These are phyloP conservation scores for Podospora pseudocomata DNA, from an alignment of 495 filamentous ascomycete genomes.

Conservation along the genomic window DNA sequence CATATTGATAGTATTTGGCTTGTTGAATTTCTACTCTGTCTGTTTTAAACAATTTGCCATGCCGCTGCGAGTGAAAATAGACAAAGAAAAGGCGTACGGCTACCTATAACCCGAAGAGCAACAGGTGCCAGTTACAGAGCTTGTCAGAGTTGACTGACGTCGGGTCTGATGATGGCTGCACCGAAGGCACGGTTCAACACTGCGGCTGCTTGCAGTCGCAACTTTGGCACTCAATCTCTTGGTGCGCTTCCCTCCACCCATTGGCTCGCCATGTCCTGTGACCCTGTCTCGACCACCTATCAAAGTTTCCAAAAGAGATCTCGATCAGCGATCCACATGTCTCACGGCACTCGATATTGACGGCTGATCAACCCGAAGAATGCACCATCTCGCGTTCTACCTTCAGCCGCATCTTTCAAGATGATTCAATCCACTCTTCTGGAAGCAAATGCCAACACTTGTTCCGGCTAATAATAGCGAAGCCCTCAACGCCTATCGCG, in stretches of 20 bases:
- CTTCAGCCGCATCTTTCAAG: not conserved
- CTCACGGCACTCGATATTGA: not conserved
- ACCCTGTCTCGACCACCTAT: not conserved
- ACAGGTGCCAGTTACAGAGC: too few species aligned
- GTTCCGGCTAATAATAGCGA: not conserved
- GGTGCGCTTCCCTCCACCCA: not conserved
- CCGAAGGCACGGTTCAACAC: too few species aligned
- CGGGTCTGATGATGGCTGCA: too few species aligned
- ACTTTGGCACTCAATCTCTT: too few species aligned
- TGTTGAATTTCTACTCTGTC: too few species aligned
- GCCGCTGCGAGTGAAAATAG: too few species aligned
- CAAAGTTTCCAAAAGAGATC: not conserved
- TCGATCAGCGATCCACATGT: not conserved
- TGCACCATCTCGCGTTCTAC: not conserved
- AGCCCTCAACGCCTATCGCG: not conserved
- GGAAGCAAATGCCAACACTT: not conserved
- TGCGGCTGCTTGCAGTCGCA: too few species aligned
- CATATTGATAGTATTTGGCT: too few species aligned
- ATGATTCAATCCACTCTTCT: not conserved
- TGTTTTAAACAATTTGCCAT: too few species aligned
- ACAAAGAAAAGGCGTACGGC: too few species aligned
- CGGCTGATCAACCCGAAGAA: not conserved
- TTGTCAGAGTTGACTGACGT: too few species aligned
- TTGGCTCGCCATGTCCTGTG: not conserved
- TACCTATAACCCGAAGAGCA: too few species aligned